Evolutionary conservation across 805 yeast genomes (phyloP), one percentile per base, ranked within the genome.

Genomic region (Kuraishia cidri): DNA sequence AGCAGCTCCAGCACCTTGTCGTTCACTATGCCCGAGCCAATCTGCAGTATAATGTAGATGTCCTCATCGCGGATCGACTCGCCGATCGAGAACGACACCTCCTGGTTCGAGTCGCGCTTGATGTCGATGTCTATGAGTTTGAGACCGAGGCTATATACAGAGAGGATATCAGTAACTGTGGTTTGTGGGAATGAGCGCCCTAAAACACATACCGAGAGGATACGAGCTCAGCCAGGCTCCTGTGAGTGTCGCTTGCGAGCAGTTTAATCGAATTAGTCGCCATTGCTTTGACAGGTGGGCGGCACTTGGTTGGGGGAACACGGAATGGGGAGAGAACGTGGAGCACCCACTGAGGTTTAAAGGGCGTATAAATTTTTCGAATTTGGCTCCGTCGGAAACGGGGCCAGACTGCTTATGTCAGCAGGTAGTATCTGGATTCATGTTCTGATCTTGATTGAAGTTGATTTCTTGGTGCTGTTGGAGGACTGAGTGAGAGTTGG

Each of bases 1-100:
- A 83, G 56, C 24, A 82, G 58, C 51, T 83, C 94, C 58, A 83
- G 58, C 22, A 83, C 75, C 40, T 75, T 68, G 53, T 83, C 90
- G 48, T 82, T 82, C 23, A 82, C 80, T 14, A 72, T 75, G 12
- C 87, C 88, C 16, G 83, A 77, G 3, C 88, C 88, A 24, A 79
- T 78, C 53, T 82, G 92, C 54, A 81, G 77, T 37, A 83, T 72
- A 44, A 83, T 79, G 52, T 74, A 83, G 21, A 83, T 75, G 46
- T 83, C 94, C 52, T 83, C 92, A 56, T 82, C 92, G 64, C 94
- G 71, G 26, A 83, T 83, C 16, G 88, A 78, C 52, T 83, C 92
- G 13, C 83, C 85, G 37, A 83, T 78, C 29, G 80, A 72, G 46
- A 82, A 79, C 24, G 81, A 75, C 13, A 79, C 83, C 50, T 83